Evolutionary conservation across 345 rosid species (phyloP), one percentile per base, ranked within the genome.

Genomic region (Garcia nutans): DNA sequence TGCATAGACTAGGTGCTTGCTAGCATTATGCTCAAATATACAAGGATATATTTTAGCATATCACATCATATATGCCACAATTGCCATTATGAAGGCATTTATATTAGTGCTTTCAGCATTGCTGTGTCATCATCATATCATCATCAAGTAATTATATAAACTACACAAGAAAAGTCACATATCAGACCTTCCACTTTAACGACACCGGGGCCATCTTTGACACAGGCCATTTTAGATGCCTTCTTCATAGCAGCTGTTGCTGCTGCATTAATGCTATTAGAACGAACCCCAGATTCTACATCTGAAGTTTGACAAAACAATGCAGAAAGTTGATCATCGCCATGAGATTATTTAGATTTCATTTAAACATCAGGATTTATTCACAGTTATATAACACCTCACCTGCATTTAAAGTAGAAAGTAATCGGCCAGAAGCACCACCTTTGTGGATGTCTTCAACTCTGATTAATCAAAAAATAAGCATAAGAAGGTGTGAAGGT

Each of bases 391-490:
- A n/a, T 26, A 47, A 52, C 44, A 28, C 57, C 76, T 78, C 71
- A 89, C 93, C 87, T 63, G 86, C 70, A 76, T 82, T 83, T 59
- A 58, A 68, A 33, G 84, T 79, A 64, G 86, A 84, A 10, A 79
- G 17, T 75, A 79, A 77, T 65, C 82, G 88, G 59, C 89, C 87
- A 77, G 88, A 77, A 69, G 84, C 76, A 73, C 88, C 88, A 80
- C 84, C 88, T 86, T 88, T 91, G 68, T 82, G 91, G 70, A 84
- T 80, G 65, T 90, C 97, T 88, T 96, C 99, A 76, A 88, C 81
- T 83, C 99, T 93, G 90, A 77, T 76, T 70, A 70, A 80, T 78
- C 33, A 72, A 52, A 65, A 78, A 79, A 76, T 12, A 66, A 68
- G 76, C 31, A 78, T 83, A 64, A 82, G 81, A 31, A 31, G n/a